phyloP scores from a whole-genome alignment of 139 green algal species.

The Picochlorum sp. region DNA sequence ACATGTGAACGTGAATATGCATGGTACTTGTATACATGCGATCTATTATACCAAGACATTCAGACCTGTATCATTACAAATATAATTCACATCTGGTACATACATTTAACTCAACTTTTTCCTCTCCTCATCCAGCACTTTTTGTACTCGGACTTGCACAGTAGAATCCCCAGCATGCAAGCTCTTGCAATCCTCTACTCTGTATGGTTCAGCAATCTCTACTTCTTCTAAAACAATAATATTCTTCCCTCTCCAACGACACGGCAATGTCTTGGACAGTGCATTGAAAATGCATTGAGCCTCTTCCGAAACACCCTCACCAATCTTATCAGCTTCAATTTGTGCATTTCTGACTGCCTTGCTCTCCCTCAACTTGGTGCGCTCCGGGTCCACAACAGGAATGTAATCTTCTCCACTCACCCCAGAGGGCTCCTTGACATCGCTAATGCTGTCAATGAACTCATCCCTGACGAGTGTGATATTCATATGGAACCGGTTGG shows the following conservation, averaged over 20 bases:
- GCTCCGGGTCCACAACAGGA: conserved; percentile 52
- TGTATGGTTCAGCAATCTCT: conserved; percentile 13
- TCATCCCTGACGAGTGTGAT: conserved; percentile 20
- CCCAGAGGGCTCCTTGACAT: neutral
- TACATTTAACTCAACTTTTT: no score
- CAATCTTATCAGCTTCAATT: conserved; percentile 58
- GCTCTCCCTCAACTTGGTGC: conserved; percentile 51
- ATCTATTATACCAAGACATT: no score
- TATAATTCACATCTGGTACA: no score
- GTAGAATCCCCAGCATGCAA: neutral
- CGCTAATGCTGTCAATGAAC: conserved; percentile 7
- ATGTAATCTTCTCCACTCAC: conserved; percentile 15
- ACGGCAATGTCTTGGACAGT: conserved; percentile 73
- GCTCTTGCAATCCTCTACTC: neutral
- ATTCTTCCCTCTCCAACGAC: conserved; percentile 48
- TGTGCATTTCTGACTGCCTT: conserved; percentile 53
- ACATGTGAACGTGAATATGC: no score
- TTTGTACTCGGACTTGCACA: no score
- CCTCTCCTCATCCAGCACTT: no score
- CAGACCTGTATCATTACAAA: no score
- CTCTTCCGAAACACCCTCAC: conserved; percentile 59
- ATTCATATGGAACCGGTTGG: conserved; percentile 36
- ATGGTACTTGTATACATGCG: no score
- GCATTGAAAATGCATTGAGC: conserved; percentile 68
- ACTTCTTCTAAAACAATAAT: conserved; percentile 78